Base-by-base conservation (phyloP, 164 flowering plant species). In the Vitis riparia region DNA sequence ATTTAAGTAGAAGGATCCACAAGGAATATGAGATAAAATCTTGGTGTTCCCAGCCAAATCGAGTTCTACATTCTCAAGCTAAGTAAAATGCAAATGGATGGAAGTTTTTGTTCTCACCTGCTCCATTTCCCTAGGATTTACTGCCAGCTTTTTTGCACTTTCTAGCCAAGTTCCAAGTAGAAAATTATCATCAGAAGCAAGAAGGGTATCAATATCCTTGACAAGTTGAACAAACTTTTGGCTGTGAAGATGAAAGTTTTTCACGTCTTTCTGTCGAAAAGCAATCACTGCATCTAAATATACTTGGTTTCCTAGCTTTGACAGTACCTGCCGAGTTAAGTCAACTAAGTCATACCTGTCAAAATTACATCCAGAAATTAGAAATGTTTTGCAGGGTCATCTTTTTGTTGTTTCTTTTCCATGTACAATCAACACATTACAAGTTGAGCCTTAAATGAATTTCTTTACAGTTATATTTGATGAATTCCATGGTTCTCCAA, bases 291-390 rank as follows among this genome's bases (percentile, higher is more conserved):
- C 93, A 57, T 90, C 88, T 73, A 86, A 52, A 74, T 95, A 95
- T 5, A 88, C 94, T 77, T 91, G 79, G 78, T 95, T 95, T 80
- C 94, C 94, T 29, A 89, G 81, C 84, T 92, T 95, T 11, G 97
- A 91, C 17, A 95, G 82, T 29, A 80, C 91, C 85, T 95, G 98
- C 62, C 98, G 88, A 11, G 91, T 91, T 47, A 95, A 81, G 83
- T 95, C 99, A 67, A 92, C 98, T 89, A 95, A 83, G 78, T 92
- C 99, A 75, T 95, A 95, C 78, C 97, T 93, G 93, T 74, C 61
- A 77, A 49, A 55, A 59, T 60, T 11, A 47, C 65, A 74, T 44
- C 14, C 51, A 13, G 1, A 12, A 11, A 30, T 7, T 32, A 37
- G 6, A 30, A 4, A 11, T 0, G 27, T 23, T 23, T 23, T 23